A percentile compares a stretch with the other conserved stretches of the same genome.
Conservation (phyloP, 75 land plant species). For the Cupressus sempervirens region DNA sequence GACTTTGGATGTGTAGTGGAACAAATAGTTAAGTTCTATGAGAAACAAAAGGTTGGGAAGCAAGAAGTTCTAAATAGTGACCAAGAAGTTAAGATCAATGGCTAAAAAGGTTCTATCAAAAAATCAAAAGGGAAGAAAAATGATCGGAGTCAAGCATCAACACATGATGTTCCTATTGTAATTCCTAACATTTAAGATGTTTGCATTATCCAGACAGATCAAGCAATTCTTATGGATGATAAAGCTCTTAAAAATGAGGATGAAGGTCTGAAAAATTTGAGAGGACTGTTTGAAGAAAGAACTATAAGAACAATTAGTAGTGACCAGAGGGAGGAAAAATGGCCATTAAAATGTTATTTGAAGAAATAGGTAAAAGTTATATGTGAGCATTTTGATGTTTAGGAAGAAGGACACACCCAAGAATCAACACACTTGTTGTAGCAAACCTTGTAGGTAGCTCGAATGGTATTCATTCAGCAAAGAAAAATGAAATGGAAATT, state of each 20-base stretch:
- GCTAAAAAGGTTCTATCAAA: background rate
- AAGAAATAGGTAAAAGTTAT: background rate
- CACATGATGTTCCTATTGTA: background rate
- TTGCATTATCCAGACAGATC: background rate
- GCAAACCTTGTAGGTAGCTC: too few species aligned
- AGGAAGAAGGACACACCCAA: too few species aligned
- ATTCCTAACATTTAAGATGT: background rate
- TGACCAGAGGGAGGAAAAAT: background rate
- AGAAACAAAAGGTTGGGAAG: conserved; percentile 35
- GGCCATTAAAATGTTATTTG: background rate
- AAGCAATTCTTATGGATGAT: background rate
- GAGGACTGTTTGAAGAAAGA: background rate
- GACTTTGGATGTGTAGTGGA: conserved; percentile 83
- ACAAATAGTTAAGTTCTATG: conserved; percentile 65
- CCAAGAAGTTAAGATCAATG: conserved; percentile 7
- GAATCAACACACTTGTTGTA: too few species aligned
- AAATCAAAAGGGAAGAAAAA: conserved; percentile 17
- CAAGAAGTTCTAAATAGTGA: conserved; percentile 12
- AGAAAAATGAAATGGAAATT: too few species aligned
- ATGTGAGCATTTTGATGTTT: background rate
- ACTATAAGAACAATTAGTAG: background rate
- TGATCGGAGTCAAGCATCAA: conserved; percentile 3
- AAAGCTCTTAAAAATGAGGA: background rate
- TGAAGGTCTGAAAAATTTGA: background rate
- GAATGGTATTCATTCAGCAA: too few species aligned